Conservation (phyloP, 1,284 basidiomycete species). For the Ceratobasidium sp. region DNA sequence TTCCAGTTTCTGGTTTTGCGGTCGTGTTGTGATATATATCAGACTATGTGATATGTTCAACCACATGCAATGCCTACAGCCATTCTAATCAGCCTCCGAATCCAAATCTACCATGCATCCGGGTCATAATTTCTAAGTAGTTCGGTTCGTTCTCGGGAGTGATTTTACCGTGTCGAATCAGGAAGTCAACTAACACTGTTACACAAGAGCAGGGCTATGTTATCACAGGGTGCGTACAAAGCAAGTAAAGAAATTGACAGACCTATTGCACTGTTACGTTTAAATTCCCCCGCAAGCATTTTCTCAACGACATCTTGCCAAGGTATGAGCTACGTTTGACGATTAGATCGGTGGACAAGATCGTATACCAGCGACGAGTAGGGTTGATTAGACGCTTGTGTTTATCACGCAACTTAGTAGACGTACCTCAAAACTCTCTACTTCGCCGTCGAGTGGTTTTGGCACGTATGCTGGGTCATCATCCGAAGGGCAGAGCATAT, state of each 20-base stretch:
- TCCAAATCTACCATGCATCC: constrained; percentile 77
- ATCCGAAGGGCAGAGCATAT: constrained; percentile 76
- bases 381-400: neutral
- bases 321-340: constrained; percentile 68
- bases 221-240: neutral
- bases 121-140: constrained; percentile 78
- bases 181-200: constrained; percentile 85
- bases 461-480: constrained; percentile 68
- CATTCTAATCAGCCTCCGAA: constrained; percentile 49
- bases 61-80: no score
- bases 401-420: neutral
- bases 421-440: constrained; percentile 87
- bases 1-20: no score
- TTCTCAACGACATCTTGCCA: constrained; percentile 68
- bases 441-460: constrained; percentile 90
- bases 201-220: neutral
- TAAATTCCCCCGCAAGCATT: constrained; percentile 80
- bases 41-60: no score
- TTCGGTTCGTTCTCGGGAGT: constrained; percentile 84
- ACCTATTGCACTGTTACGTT: constrained; percentile 88
- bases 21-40: neutral
- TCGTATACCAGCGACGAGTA: neutral
- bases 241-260: neutral
- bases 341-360: neutral
- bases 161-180: constrained; percentile 82